phyloP scores from a whole-genome alignment of 441 rosid genomes.

The Viola pubescens region DNA sequence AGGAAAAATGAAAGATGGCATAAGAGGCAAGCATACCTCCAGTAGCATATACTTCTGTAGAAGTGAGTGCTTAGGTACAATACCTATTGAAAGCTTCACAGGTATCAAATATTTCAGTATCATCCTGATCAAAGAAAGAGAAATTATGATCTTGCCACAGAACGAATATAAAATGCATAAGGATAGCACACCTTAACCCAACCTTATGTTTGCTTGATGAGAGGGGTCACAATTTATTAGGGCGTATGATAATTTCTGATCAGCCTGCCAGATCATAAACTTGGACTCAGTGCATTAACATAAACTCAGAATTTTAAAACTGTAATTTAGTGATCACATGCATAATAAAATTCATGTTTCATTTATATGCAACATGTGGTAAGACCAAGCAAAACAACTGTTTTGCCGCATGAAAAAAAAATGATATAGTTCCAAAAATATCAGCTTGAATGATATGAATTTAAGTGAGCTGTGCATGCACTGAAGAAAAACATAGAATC shows the following conservation, averaged over 20 bases:
- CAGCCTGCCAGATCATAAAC: constrained; percentile 58
- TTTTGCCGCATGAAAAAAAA: background rate
- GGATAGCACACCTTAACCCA: constrained; percentile 21
- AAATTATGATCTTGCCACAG: constrained; percentile 10
- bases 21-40: constrained; percentile 41
- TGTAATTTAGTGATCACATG: background rate
- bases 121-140: constrained; percentile 50
- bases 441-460: background rate
- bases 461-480: too few species aligned
- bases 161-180: constrained; percentile 16
- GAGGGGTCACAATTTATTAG: constrained; percentile 63
- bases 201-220: constrained; percentile 78
- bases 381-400: background rate
- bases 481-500: too few species aligned
- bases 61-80: constrained; percentile 58
- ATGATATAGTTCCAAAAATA: background rate
- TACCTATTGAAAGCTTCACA: constrained; percentile 81
- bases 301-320: background rate
- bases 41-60: constrained; percentile 56
- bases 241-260: constrained; percentile 82
- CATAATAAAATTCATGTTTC: background rate
- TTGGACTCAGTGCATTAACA: constrained; percentile 6
- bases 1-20: constrained; percentile 6
- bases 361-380: background rate
- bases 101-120: constrained; percentile 87